Evolutionary conservation across 106 monocot genomes (phyloP), one percentile per base, ranked within the genome.

Genomic region (Acorus calamus): DNA sequence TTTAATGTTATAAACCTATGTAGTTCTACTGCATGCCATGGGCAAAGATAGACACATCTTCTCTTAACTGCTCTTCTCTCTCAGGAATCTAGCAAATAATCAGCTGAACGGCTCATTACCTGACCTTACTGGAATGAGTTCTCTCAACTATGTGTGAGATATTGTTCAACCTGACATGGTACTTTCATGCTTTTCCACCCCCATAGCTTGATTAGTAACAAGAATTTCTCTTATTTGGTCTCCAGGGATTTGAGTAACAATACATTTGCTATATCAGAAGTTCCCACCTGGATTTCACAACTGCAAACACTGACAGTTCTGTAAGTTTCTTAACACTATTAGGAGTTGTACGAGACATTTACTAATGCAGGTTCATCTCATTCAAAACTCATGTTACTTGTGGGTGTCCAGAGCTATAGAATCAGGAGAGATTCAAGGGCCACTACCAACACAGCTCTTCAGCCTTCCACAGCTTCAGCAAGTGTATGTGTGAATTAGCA

Each of bases 231-330:
- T 59, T 5, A 42, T 48, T 56, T 59, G 11, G 4, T 46, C 3
- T 57, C 5, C 78, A 94, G 94, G 72, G 90, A 94, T 68, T 74
- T 94, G 59, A 94, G 94, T 73, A 94, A 94, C 78, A 94, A 94
- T 63, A 70, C 43, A 12, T 94, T 94, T 68, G 67, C 60, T 47
- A 12, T 59, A 8, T 72, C 73, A 50, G 66, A 69, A 69, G 84
- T 69, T 71, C 94, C 94, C 46, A 13, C 42, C 10, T 91, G 91
- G 91, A 74, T 96, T 63, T 72, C 78, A 8, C 74, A 66, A 7
- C 46, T 96, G 42, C 49, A 53, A 63, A 75, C 81, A 11, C 68
- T 96, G 4, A 71, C 65, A 8, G 58, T 78, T 43, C 14, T 96
- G 94, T 96, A 57, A 85, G 92, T 77, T 75, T 58, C 78, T 11